phyloP scores from a whole-genome alignment of 2,329 filamentous ascomycete species.

The Arachnomyces sp. region DNA sequence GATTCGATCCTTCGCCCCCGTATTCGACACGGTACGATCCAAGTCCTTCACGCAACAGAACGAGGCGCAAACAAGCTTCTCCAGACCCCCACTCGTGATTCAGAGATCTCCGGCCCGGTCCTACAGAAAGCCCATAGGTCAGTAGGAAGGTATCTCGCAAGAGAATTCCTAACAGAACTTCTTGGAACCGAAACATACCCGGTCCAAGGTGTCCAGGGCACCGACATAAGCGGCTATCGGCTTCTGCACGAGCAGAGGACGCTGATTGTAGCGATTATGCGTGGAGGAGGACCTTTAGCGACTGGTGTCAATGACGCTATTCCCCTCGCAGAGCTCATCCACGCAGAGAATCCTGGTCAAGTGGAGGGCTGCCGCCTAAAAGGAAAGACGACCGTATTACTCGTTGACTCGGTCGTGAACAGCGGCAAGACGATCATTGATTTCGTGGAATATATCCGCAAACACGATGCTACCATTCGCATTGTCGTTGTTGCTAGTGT shows the following conservation, averaged over 20 bases:
- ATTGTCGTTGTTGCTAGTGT: conserved; percentile 51
- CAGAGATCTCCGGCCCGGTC: conserved; percentile 34
- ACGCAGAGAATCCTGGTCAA: conserved; percentile 34
- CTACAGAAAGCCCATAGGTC: conserved; percentile 43
- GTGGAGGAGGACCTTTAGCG: conserved; percentile 55
- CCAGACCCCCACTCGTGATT: conserved; percentile 47
- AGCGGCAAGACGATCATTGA: conserved; percentile 43
- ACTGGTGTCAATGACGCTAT: conserved; percentile 48
- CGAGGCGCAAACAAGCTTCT: conserved; percentile 43
- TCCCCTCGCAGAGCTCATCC: conserved; percentile 44
- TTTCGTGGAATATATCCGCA: conserved; percentile 43
- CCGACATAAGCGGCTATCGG: conserved; percentile 36
- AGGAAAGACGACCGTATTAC: conserved; percentile 35
- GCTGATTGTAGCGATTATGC: conserved; percentile 53
- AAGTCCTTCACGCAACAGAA: conserved; percentile 39
- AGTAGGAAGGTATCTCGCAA: conserved; percentile 48
- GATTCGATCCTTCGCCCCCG: conserved; percentile 15
- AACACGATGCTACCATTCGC: conserved; percentile 28
- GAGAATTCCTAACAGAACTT: conserved; percentile 34
- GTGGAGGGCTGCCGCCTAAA: conserved; percentile 37
- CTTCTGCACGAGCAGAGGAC: conserved; percentile 43
- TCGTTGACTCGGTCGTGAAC: conserved; percentile 57
- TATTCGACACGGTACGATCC: conserved; percentile 8
- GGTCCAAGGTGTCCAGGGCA: conserved; percentile 47
- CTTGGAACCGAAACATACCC: conserved; percentile 43